A percentile compares a stretch with the other conserved stretches of the same genome.
phyloP scores from a whole-genome alignment of 2,329 filamentous ascomycete genomes.

The Diplodia seriata region DNA sequence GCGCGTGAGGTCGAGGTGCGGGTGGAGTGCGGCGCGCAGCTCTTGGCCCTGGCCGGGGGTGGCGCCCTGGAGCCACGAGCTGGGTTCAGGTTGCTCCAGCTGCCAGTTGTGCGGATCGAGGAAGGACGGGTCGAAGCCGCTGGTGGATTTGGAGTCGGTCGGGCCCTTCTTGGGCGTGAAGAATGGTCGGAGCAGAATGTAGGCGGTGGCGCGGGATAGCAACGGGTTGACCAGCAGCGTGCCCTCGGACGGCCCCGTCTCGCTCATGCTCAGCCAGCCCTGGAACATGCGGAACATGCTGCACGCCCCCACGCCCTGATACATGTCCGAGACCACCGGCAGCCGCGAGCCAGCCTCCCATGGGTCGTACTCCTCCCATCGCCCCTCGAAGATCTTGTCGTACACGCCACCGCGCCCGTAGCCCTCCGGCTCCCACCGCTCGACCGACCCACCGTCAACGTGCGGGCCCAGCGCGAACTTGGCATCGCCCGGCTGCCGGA shows the following conservation, averaged over 20 bases:
- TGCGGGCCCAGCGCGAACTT: constrained; percentile 64
- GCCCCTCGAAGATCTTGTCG: constrained; percentile 72
- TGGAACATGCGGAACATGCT: constrained; percentile 88
- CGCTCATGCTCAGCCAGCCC: constrained; percentile 84
- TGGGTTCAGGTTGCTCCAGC: constrained; percentile 59
- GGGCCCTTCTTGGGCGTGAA: constrained; percentile 63
- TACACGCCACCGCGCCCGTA: constrained; percentile 72
- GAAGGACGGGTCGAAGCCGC: constrained; percentile 49
- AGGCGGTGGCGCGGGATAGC: constrained; percentile 75
- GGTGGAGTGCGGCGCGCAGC: constrained; percentile 68
- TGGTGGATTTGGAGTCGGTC: constrained; percentile 48
- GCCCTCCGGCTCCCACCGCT: constrained; percentile 65
- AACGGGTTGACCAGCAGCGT: constrained; percentile 84
- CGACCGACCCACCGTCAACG: constrained; percentile 59
- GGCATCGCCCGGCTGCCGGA: constrained; percentile 63
- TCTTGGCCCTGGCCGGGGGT: constrained; percentile 73
- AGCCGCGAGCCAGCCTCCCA: constrained; percentile 79
- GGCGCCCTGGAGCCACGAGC: constrained; percentile 72
- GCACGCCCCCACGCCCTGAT: constrained; percentile 81
- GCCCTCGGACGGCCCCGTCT: constrained; percentile 75
- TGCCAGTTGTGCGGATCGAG: constrained; percentile 66
- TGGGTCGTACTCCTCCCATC: constrained; percentile 82
- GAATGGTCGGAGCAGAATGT: constrained; percentile 83
- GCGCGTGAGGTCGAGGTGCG: constrained; percentile 69
- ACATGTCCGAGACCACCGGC: constrained; percentile 73